Evolutionary conservation across 768 basidiomycete species (phyloP).

Genomic region (Mycena filopes): DNA sequence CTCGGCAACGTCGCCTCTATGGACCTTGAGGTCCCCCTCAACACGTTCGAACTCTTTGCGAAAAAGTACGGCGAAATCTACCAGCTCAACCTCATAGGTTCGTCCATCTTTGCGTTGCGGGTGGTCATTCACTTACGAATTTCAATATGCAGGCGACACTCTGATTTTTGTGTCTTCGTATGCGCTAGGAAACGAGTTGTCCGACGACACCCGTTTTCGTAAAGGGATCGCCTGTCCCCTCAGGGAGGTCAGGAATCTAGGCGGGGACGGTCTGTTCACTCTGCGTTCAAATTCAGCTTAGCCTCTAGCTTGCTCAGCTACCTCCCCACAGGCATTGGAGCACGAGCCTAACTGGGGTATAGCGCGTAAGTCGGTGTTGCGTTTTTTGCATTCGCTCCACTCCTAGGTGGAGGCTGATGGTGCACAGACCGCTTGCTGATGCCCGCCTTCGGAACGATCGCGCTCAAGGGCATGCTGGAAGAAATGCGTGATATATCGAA

Average conservation of each 20-base stretch:
- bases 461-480: constrained; percentile 58
- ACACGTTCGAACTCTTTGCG: constrained; percentile 47
- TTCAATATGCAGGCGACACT: constrained; percentile 37
- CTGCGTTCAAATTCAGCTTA: constrained; percentile 31
- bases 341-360: constrained; percentile 59
- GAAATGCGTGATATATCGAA: constrained; percentile 58
- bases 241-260: constrained; percentile 45
- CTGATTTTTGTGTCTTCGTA: constrained; percentile 45
- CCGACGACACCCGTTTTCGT: constrained; percentile 53
- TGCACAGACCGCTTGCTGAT: constrained; percentile 44
- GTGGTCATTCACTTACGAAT: too few species aligned
- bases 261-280: constrained; percentile 56
- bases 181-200: constrained; percentile 51
- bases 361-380: constrained; percentile 46
- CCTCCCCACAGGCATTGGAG: constrained; percentile 43
- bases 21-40: constrained; percentile 48
- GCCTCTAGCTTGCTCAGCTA: not conserved
- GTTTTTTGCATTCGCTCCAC: too few species aligned
- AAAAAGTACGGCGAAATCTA: constrained; percentile 56
- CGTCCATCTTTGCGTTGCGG: too few species aligned
- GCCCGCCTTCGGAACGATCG: constrained; percentile 51
- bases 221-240: constrained; percentile 49
- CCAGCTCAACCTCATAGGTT: too few species aligned
- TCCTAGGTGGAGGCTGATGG: too few species aligned
- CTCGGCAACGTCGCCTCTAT: constrained; percentile 50